Percentiles rank a stretch among this genome's conserved stretches.
These are phyloP conservation scores for Coffea canephora DNA, from an alignment of 257 asterid species.

Conservation along the genomic window DNA sequence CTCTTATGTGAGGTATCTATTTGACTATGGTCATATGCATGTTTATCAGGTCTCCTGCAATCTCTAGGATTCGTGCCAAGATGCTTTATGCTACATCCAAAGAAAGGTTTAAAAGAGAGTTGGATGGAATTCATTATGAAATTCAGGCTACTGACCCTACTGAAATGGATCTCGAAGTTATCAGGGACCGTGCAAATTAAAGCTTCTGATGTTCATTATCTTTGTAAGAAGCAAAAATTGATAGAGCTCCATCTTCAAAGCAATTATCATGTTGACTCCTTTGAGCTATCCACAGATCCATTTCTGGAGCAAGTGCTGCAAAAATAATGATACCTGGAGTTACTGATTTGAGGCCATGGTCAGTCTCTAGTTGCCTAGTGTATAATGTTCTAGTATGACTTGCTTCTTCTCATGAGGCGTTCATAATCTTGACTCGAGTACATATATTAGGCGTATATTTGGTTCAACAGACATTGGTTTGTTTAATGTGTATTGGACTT, in stretches of 20 bases:
- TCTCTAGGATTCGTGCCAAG: constrained; percentile 37
- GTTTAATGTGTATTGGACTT: background rate
- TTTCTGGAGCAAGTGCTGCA: constrained; percentile 3
- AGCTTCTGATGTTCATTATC: background rate
- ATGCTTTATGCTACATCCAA: constrained; percentile 45
- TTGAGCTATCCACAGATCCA: background rate
- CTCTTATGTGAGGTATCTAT: background rate
- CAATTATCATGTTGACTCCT: background rate
- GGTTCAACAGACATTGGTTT: background rate
- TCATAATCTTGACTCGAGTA: constrained; percentile 13
- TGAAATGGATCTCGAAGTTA: constrained; percentile 41
- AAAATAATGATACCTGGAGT: constrained; percentile 11
- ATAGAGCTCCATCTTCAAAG: background rate
- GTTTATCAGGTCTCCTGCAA: constrained; percentile 32
- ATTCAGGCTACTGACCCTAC: constrained; percentile 46
- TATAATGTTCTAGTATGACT: background rate
- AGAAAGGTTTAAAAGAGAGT: constrained; percentile 35
- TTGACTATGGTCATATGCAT: constrained; percentile 1
- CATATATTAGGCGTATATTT: too few relatives aligned
- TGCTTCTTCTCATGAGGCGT: background rate
- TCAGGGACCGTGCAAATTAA: constrained; percentile 35
- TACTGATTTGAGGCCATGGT: background rate
- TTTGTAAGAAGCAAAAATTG: background rate
- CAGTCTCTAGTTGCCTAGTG: background rate
- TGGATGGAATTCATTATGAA: constrained; percentile 40